phyloP scores from a whole-genome alignment of 495 filamentous ascomycete species.

The Aspergillus cavernicola region DNA sequence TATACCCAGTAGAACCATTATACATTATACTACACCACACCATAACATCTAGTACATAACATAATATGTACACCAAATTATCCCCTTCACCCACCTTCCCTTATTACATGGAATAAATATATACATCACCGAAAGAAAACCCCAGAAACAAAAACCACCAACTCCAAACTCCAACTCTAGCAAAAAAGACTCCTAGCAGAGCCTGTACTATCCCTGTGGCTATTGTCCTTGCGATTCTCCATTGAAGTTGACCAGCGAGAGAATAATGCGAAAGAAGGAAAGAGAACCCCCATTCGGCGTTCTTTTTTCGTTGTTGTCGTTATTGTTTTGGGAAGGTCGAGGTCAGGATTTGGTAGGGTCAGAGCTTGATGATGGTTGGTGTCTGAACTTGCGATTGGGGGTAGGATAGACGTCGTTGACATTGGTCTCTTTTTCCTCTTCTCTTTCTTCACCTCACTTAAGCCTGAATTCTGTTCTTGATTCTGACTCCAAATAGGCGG shows the following conservation, averaged over 20 bases:
- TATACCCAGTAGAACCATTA: too few species aligned
- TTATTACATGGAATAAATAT: constrained; percentile 13
- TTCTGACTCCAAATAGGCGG: neutral
- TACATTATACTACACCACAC: too few species aligned
- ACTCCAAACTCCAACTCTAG: constrained; percentile 10
- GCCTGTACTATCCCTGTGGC: neutral
- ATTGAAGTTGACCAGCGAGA: too few species aligned
- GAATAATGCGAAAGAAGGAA: constrained; percentile 3
- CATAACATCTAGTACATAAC: too few species aligned
- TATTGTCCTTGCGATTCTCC: neutral
- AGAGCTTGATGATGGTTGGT: neutral
- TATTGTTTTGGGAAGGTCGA: neutral
- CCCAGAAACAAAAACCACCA: constrained; percentile 18
- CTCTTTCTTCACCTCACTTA: neutral
- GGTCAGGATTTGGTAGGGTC: neutral
- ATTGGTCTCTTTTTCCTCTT: neutral
- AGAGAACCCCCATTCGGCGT: constrained; percentile 16
- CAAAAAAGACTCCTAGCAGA: constrained; percentile 18
- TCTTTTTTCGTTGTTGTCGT: constrained; percentile 10
- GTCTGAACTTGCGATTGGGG: too few species aligned
- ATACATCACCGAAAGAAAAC: constrained; percentile 17
- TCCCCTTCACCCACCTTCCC: neutral
- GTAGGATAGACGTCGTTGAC: too few species aligned
- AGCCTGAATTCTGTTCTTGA: neutral
- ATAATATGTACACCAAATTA: too few species aligned